Base-by-base conservation (phyloP, 2,329 filamentous ascomycete species). In the Sordariomycetes sp. region DNA sequence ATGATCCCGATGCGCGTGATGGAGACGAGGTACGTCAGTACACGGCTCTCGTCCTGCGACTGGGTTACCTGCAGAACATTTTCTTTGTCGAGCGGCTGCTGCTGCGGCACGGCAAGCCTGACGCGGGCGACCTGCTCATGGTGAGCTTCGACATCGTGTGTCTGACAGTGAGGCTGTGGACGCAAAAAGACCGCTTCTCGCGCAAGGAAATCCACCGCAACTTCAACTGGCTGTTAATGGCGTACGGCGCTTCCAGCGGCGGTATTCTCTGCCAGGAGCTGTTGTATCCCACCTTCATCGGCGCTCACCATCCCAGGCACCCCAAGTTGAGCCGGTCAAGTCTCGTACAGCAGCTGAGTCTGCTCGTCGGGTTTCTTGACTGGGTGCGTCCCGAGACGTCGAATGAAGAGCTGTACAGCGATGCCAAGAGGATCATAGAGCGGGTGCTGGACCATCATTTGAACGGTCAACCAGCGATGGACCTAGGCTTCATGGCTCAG, bases 21-120 rank as follows among this genome's bases (percentile, higher is more conserved):
- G 1, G 44, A 54, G 2, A 45, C 50, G 1, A 37, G 68, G 3
- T 65, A 66, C 33, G 52, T 55, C 16, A 52, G 65, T 28, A 28
- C 8, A 28, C n/a, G n/a, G 8, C n/a, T 4, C 55, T 68, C 14
- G 49, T 71, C 4, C 49, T 70, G 2, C 57, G 58, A 6, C 55
- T 73, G 5, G 59, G 65, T 27, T 63, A 70, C 29, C 52, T 73
- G 1, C 66, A 75, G 28, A 75, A 74, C 30, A 54, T 70, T 5
- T 76, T 79, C 40, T 63, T 78, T 18, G 55, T 77, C 21, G 66
- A 76, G 41, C 59, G 74, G 16, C 63, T 76, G 1, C 54, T 77
- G 17, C 59, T 66, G 33, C 69, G 67, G 36, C 17, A 33, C 15
- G 24, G 28, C 14, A 31, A 32, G 9, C 48, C 47, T 5, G 52